Evolutionary conservation across 2,329 filamentous ascomycete species (phyloP).

Genomic region (Blumeriella jaapii): DNA sequence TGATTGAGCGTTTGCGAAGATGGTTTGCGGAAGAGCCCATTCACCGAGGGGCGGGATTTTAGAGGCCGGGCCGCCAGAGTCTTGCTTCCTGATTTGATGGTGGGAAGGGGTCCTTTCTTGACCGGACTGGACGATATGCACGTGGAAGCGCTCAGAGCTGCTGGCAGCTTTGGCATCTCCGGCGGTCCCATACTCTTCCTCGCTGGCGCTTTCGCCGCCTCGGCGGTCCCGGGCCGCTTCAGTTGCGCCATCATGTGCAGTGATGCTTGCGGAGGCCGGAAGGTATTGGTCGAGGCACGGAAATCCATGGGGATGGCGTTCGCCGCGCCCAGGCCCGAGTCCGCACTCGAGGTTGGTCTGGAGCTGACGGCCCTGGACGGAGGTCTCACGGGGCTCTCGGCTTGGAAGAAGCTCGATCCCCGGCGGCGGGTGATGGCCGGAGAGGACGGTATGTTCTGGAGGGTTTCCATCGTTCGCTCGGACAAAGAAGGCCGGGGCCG

Average conservation of each 20-base stretch:
- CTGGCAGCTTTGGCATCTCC: conserved; percentile 6
- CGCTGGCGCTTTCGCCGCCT: conserved; percentile 29
- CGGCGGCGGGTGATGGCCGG: conserved; percentile 57
- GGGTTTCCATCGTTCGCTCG: conserved; percentile 76
- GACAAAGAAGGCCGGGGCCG: conserved; percentile 48
- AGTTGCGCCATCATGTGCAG: conserved; percentile 35
- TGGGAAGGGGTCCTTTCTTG: conserved; percentile 23
- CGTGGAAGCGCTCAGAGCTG: conserved; percentile 20
- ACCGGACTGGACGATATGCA: conserved; percentile 27
- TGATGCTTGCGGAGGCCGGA: conserved; percentile 32
- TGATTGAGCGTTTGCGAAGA: conserved; percentile 34
- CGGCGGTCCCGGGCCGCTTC: conserved; percentile 27
- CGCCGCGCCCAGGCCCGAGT: conserved; percentile 34
- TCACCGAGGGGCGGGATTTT: conserved; percentile 41
- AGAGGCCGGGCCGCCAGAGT: conserved; percentile 35
- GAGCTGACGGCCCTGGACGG: conserved; percentile 38
- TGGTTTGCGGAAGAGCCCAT: conserved; percentile 44
- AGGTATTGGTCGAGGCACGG: conserved; percentile 34
- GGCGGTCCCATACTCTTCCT: conserved; percentile 14
- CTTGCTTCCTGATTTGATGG: conserved; percentile 33
- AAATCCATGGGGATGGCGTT: conserved; percentile 29
- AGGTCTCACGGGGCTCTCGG: conserved; percentile 42
- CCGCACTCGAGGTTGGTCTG: conserved; percentile 44
- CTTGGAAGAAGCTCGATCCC: conserved; percentile 61
- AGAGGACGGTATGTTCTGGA: conserved; percentile 67